These are phyloP conservation scores for Daldinia vernicosa DNA, from an alignment of 495 filamentous ascomycete species.

Conservation along the genomic window DNA sequence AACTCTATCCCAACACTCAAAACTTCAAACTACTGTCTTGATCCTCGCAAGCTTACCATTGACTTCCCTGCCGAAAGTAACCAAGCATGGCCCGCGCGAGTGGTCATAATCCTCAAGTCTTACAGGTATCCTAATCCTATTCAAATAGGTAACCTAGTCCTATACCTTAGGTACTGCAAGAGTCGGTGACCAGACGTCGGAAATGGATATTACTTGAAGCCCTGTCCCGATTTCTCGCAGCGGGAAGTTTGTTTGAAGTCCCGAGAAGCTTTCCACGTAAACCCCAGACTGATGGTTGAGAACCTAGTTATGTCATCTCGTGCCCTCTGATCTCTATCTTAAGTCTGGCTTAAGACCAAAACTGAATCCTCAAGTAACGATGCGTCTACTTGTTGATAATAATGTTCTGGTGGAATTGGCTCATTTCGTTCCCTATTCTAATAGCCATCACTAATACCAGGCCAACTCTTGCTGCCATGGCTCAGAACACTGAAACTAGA, in stretches of 20 bases:
- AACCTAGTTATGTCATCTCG: slow-evolving; percentile 28
- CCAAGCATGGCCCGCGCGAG: not conserved
- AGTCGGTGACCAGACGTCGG: slow-evolving; percentile 12
- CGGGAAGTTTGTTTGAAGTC: slow-evolving; percentile 15
- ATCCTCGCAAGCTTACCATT: not conserved
- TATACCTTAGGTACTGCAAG: slow-evolving; percentile 1
- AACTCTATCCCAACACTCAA: slow-evolving; percentile 17
- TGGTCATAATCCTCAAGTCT: not conserved
- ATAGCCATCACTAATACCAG: slow-evolving; percentile 17
- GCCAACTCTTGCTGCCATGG: slow-evolving; percentile 25
- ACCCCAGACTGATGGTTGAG: slow-evolving; percentile 14
- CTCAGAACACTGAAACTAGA: slow-evolving; percentile 7
- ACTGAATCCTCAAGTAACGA: slow-evolving; percentile 28
- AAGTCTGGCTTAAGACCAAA: slow-evolving; percentile 6
- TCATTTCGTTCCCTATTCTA: slow-evolving; percentile 25
- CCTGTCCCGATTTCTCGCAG: slow-evolving; percentile 1
- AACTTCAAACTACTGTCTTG: slow-evolving; percentile 11
- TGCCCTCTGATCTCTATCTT: slow-evolving; percentile 10
- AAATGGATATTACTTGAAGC: slow-evolving; percentile 6
- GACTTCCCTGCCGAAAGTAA: slow-evolving; percentile 9
- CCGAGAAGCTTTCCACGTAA: slow-evolving; percentile 35
- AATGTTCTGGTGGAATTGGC: slow-evolving; percentile 37
- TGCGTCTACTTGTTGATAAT: slow-evolving; percentile 16
- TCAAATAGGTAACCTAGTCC: not conserved
- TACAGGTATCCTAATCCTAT: not conserved